phyloP scores from a whole-genome alignment of 2,329 filamentous ascomycete species.

The Sarocladium strictum region DNA sequence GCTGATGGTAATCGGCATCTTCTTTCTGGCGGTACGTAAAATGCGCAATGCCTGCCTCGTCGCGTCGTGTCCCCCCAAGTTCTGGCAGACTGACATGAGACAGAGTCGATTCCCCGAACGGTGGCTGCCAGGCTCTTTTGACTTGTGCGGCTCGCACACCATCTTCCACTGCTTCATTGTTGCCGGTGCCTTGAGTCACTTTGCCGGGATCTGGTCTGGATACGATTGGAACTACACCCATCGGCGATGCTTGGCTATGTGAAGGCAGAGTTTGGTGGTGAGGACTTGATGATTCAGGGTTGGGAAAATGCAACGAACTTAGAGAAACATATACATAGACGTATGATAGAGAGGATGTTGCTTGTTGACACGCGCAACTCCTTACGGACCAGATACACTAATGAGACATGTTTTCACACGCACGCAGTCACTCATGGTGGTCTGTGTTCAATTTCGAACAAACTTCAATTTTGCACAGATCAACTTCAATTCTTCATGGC shows the following conservation, averaged over 20 bases:
- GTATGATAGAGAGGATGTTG: too few relatives aligned
- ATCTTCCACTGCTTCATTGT: slow-evolving; percentile 39
- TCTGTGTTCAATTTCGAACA: too few relatives aligned
- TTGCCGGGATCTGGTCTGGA: slow-evolving; percentile 26
- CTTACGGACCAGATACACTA: too few relatives aligned
- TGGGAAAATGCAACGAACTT: too few relatives aligned
- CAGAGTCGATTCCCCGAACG: slow-evolving; percentile 36
- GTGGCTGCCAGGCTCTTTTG: slow-evolving; percentile 33
- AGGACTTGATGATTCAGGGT: too few relatives aligned
- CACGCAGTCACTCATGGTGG: too few relatives aligned
- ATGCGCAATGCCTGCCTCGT: too few relatives aligned
- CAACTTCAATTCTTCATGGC: background rate
- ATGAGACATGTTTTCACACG: too few relatives aligned
- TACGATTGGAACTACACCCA: slow-evolving; percentile 16
- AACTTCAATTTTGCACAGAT: too few relatives aligned
- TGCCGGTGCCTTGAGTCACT: slow-evolving; percentile 30
- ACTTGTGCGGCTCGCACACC: slow-evolving; percentile 39
- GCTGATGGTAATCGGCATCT: slow-evolving; percentile 28
- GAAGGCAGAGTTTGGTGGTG: background rate
- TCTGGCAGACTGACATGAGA: slow-evolving; percentile 1
- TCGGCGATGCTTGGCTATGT: slow-evolving; percentile 6
- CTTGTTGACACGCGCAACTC: too few relatives aligned
- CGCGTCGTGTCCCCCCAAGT: background rate
- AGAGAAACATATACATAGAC: too few relatives aligned
- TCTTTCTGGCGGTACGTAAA: slow-evolving; percentile 34